Base-by-base conservation (phyloP, 106 monocot species). In the Alisma plantagoaquatica region DNA sequence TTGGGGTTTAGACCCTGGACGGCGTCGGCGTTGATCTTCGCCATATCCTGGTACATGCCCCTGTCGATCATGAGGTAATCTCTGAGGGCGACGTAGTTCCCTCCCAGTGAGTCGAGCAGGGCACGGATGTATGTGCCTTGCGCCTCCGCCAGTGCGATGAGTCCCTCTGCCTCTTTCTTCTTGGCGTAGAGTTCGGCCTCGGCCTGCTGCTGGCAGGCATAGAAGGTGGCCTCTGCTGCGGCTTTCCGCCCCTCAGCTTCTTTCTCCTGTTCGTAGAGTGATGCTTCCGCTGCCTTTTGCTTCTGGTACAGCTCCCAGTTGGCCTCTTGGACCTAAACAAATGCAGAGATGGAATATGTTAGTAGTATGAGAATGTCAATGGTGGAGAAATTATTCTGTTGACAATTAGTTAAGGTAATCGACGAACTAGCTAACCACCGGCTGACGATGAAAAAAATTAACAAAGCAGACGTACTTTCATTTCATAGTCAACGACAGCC, bases 311-410 rank as follows among this genome's bases (percentile, higher is more conserved):
- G 67, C 46, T 59, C 66, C 74, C 72, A 61, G 61, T 89, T 87
- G 32, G 78, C 78, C 53, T 87, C 78, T 66, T 83, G 83, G 7
- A 89, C 68, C 76, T 84, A 33, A n/a, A n/a, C n/a, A n/a, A n/a
- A n/a, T n/a, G n/a, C n/a, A n/a, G n/a, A n/a, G n/a, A n/a, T n/a
- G n/a, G n/a, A n/a, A n/a, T n/a, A n/a, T n/a, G n/a, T n/a, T n/a
- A n/a, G n/a, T n/a, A n/a, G n/a, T n/a, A n/a, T n/a, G n/a, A n/a
- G n/a, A n/a, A n/a, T n/a, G n/a, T n/a, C n/a, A n/a, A n/a, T n/a
- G n/a, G n/a, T n/a, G n/a, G n/a, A n/a, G n/a, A n/a, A n/a, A 60
- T n/a, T n/a, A n/a, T n/a, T n/a, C n/a, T n/a, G n/a, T n/a, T n/a
- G n/a, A n/a, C n/a, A n/a, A n/a, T n/a, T n/a, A n/a, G n/a, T n/a